A percentile compares a stretch with the other conserved stretches of the same genome.
These are phyloP conservation scores for Trypanosoma conorhini DNA, from an alignment of 208 protist genomes.

Conservation along the genomic window DNA sequence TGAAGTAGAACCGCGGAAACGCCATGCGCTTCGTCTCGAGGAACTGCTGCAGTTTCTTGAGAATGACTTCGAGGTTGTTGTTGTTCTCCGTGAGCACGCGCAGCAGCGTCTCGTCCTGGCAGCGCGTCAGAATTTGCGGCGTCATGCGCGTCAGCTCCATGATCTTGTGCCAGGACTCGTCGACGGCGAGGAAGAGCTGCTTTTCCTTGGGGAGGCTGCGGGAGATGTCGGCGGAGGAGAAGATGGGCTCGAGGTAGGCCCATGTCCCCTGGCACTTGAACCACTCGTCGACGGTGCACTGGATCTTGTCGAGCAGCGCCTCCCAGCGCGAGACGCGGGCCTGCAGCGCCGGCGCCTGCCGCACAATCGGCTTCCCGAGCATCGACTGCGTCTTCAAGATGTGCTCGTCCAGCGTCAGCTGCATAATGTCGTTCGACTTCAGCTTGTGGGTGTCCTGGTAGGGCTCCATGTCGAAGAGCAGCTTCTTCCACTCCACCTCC, in stretches of 20 bases:
- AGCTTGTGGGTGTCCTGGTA: constrained; percentile 95
- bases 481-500: constrained; percentile 93
- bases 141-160: constrained; percentile 91
- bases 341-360: constrained; percentile 89
- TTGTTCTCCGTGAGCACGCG: constrained; percentile 92
- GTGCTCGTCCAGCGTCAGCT: constrained; percentile 95
- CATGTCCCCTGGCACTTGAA: constrained; percentile 95
- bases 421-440: constrained; percentile 92
- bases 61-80: constrained; percentile 94
- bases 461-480: constrained; percentile 93
- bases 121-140: constrained; percentile 87
- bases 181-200: constrained; percentile 92
- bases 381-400: constrained; percentile 97
- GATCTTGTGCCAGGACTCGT: constrained; percentile 92
- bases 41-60: constrained; percentile 98
- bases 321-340: constrained; percentile 92
- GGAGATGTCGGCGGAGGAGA: constrained; percentile 96
- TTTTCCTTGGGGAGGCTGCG: constrained; percentile 96
- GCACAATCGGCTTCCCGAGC: constrained; percentile 92
- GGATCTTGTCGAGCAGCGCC: constrained; percentile 90
- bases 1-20: constrained; percentile 98
- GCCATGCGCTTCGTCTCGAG: constrained; percentile 98
- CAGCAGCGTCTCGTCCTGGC: constrained; percentile 93
- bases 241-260: constrained; percentile 97
- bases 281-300: constrained; percentile 96